Base-by-base conservation (phyloP, 2,329 filamentous ascomycete species). In the Xylaria digitata region DNA sequence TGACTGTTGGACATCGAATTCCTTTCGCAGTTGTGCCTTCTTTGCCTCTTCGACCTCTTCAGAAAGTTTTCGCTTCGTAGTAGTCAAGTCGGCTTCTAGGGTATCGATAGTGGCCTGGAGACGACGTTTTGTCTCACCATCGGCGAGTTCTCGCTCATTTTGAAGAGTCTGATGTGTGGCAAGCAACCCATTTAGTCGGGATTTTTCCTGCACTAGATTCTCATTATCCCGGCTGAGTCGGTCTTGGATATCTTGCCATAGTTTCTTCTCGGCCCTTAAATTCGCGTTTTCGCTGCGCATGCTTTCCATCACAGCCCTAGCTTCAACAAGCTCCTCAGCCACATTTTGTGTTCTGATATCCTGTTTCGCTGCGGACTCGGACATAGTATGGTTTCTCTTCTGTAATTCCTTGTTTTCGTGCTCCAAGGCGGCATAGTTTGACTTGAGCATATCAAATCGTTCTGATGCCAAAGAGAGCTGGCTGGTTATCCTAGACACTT, bases 241-340 rank as follows among this genome's bases (percentile, higher is more conserved):
- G 70, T 92, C 90, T 77, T 98, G 94, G 40, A 97, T 97, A 63
- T 91, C 93, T 82, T 96, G 97, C 92, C 92, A 97, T 9, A 99
- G 85, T 43, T 93, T 92, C 81, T 97, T 97, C 79, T 98, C 95
- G 0, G 95, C 94, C 78, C 97, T 97, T 40, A 97, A 86, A 75
- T 98, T 97, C 17, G 94, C 90, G 61, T 90, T 93, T 77, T 99
- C 96, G 71, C 93, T 94, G 59, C 94, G 91, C 79, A 97, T 87
- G 75, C 93, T 94, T 75, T 99, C 95, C 3, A 92, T 84, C 59
- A 95, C 82, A 37, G 91, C 91, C 77, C 90, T 91, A 5, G 92
- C 90, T 77, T 97, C 96, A 9, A 98, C 89, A 6, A 98, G 86
- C 73, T 99, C 95, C 79, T 98, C 95, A 0, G 93, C 94, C 32